A percentile compares a stretch with the other conserved stretches of the same genome.
Conservation (phyloP, 768 basidiomycete species). For the Tubosaeta sp. region DNA sequence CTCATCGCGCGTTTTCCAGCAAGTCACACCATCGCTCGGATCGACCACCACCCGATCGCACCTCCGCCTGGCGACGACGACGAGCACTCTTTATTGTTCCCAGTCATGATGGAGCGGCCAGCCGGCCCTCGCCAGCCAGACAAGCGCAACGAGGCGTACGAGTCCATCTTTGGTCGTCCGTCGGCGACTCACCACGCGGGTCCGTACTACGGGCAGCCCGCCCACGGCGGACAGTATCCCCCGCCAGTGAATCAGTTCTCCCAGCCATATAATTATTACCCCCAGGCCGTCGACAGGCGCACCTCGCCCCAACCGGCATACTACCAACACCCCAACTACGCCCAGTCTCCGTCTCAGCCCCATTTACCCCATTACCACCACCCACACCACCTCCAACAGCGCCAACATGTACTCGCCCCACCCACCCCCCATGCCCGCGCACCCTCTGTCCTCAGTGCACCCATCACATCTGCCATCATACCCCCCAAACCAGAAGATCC, state of each 20-base stretch:
- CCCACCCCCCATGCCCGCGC: constrained; percentile 42
- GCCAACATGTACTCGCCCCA: constrained; percentile 32
- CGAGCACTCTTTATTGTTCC: background rate
- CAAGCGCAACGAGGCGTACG: constrained; percentile 79
- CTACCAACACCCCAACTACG: constrained; percentile 27
- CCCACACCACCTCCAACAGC: constrained; percentile 21
- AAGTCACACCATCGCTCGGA: constrained; percentile 4
- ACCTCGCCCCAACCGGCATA: constrained; percentile 35
- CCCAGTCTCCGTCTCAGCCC: constrained; percentile 32
- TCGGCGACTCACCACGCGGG: constrained; percentile 47
- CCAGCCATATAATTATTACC: constrained; percentile 39
- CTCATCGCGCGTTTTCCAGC: constrained; percentile 13
- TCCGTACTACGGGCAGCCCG: constrained; percentile 17
- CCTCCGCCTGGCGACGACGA: constrained; percentile 5
- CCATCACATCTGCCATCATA: constrained; percentile 41
- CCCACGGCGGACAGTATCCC: constrained; percentile 16
- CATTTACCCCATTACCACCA: constrained; percentile 17
- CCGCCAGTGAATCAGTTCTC: constrained; percentile 27
- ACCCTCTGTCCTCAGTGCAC: constrained; percentile 46
- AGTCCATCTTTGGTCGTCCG: constrained; percentile 83
- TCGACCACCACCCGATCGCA: constrained; percentile 8
- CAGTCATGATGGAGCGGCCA: constrained; percentile 44
- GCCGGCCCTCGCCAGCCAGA: constrained; percentile 61
- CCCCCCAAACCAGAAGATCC: constrained; percentile 46
- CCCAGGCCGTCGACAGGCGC: constrained; percentile 42